Base-by-base conservation (phyloP, 345 rosid genomes). In the Populus pruinosa region DNA sequence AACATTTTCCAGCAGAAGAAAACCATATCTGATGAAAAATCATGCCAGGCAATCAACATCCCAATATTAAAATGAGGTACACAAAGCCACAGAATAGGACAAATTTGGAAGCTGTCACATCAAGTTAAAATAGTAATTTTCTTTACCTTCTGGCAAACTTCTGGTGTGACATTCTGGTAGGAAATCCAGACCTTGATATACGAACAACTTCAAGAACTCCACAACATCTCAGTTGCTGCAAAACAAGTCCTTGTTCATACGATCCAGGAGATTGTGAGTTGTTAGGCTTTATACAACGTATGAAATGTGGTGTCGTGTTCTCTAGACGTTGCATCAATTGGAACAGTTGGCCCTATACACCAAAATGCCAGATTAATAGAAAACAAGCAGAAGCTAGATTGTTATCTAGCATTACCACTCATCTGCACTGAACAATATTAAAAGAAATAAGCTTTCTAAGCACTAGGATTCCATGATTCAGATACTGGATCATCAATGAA, bases 201-300 rank as follows among this genome's bases (percentile, higher is more conserved):
- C 99, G 94, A 82, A 96, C 99, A 25, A 96, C 99, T 86, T 96
- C 99, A 21, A 96, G 87, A 82, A 96, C 98, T 64, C 99, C 99
- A 76, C 99, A 96, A 78, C 99, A 96, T 85, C 97, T 87, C 84
- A 96, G 82, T 87, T 92, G 99, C 88, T 96, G 99, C 82, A 96
- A 78, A 69, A 93, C 92, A 62, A 96, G 95, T 59, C 92, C 92
- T 88, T 96, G 99, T 75, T 92, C 94, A 43, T 96, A 93, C 77
- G 86, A 76, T 83, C 98, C 89, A 72, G 98, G 96, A 78, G 99
- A 92, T 70, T 92, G 99, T n/a, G 76, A 69, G 73, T 89, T 91
- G 89, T 96, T 96, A 78, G 98, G 94, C 86, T 96, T 96, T 85
- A 96, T 92, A 85, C 99, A 96, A 25, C 99, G 97, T 76, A 96